Evolutionary conservation across 2,329 filamentous ascomycete genomes (phyloP), one percentile per base, ranked within the genome.

Genomic region (Endoconidiophora laricicola): DNA sequence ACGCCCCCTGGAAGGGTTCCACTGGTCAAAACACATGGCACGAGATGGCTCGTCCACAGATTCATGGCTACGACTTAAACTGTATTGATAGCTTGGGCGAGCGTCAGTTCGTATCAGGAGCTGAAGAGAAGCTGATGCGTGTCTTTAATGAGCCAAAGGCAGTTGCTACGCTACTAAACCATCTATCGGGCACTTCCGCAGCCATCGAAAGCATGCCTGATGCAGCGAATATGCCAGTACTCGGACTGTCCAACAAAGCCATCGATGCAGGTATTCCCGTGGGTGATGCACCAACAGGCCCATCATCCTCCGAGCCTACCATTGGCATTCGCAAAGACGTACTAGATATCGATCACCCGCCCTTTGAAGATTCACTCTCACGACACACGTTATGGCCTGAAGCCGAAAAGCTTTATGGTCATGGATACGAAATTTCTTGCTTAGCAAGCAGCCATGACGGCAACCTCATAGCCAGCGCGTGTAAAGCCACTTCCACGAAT

Each of bases 31-130:
- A 58, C 60, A 86, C 86, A 9, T 98, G 91, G 91, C 90, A 96
- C 64, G 91, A 98, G 63, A 87, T 96, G 69, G 83, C 88, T 1
- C 74, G 91, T 46, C 91, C 91, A 3, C 91, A 98, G 62, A 98
- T 98, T 56, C 91, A 98, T 62, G 91, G 91, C 37, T 98, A 98
- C 63, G 90, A 98, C 62, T 73, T 98, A 49, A 98, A 96, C 68
- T 96, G 91, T 63, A 80, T 96, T 55, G 83, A 87, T 59, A 75
- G 79, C 0, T 70, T 95, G 4, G 79, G 78, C 6, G 65, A 74
- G 6, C 73, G 77, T 6, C 82, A 81, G 57, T 98, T 98, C 61
- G 82, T 96, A 20, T 94, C 88, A 2, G 91, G 91, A 5, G 91
- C 91, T 2, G 91, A 98, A 57, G 91, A 98, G 69, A 98, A 98